Percentiles rank a stretch among this genome's conserved stretches.
These are phyloP conservation scores for Benincasa hispida DNA, from an alignment of 306 rosid species.

Conservation along the genomic window DNA sequence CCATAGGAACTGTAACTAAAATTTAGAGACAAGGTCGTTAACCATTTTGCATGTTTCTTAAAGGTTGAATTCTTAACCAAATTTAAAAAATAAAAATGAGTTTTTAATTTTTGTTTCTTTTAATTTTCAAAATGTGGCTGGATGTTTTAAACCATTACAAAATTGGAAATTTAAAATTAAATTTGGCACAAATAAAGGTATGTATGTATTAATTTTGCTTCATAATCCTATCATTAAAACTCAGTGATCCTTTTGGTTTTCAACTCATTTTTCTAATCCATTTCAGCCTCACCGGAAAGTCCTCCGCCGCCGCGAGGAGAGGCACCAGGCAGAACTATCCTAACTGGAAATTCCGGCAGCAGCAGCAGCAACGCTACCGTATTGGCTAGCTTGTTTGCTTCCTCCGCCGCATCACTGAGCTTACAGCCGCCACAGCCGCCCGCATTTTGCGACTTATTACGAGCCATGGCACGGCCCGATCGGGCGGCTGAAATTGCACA, in stretches of 20 bases:
- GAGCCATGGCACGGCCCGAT: constrained; percentile 3
- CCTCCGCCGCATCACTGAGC: background rate
- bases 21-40: no score
- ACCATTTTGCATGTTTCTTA: no score
- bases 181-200: no score
- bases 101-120: no score
- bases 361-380: background rate
- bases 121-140: no score
- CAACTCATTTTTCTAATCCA: background rate
- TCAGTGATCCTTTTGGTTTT: background rate
- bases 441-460: background rate
- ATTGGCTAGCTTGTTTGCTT: constrained; percentile 1
- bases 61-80: no score
- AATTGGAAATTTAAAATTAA: no score
- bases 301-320: background rate
- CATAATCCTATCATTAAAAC: background rate
- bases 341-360: background rate
- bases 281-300: background rate
- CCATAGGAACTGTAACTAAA: no score
- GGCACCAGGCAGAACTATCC: background rate
- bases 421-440: background rate
- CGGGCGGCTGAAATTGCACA: background rate
- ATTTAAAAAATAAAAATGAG: no score
- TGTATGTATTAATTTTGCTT: no score
- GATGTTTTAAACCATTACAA: no score